These are phyloP conservation scores for Linderniella brevidens DNA, from an alignment of 257 asterid genomes.

Conservation along the genomic window DNA sequence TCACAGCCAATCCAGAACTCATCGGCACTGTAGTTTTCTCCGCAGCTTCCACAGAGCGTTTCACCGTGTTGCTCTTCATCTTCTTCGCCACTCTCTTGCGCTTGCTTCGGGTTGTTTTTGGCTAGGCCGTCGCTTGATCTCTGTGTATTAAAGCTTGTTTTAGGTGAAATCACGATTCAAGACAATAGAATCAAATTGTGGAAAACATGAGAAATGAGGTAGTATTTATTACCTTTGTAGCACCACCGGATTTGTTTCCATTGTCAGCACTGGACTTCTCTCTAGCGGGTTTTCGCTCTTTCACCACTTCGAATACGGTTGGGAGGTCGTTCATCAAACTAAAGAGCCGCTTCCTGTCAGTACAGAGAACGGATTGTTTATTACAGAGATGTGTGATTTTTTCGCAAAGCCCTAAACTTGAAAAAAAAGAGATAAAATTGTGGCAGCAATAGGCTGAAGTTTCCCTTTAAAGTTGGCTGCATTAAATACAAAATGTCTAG, in stretches of 20 bases:
- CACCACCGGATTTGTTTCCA: too few relatives aligned
- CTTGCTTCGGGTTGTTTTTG: constrained; percentile 1
- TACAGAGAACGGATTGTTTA: not conserved
- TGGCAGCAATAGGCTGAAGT: too few relatives aligned
- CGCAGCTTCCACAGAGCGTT: constrained; percentile 5
- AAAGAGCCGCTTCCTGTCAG: constrained; percentile 3
- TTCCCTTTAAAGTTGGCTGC: too few relatives aligned
- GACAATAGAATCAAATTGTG: too few relatives aligned
- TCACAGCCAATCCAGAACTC: constrained; percentile 7
- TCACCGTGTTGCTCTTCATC: constrained; percentile 3
- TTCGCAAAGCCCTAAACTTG: too few relatives aligned
- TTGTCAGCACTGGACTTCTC: not conserved
- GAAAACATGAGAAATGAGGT: too few relatives aligned
- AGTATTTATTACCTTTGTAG: too few relatives aligned
- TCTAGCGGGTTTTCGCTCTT: not conserved
- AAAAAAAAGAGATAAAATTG: too few relatives aligned
- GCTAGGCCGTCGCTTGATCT: constrained; percentile 2
- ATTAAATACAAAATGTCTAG: too few relatives aligned
- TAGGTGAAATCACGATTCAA: too few relatives aligned
- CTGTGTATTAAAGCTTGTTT: not conserved
- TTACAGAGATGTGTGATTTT: too few relatives aligned
- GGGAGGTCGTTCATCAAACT: constrained; percentile 5
- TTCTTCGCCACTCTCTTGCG: constrained; percentile 1
- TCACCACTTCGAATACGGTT: constrained; percentile 2
- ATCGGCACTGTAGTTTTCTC: constrained; percentile 3